Evolutionary conservation across 2,329 filamentous ascomycete species (phyloP).

Genomic region (Xylariaceae sp.): DNA sequence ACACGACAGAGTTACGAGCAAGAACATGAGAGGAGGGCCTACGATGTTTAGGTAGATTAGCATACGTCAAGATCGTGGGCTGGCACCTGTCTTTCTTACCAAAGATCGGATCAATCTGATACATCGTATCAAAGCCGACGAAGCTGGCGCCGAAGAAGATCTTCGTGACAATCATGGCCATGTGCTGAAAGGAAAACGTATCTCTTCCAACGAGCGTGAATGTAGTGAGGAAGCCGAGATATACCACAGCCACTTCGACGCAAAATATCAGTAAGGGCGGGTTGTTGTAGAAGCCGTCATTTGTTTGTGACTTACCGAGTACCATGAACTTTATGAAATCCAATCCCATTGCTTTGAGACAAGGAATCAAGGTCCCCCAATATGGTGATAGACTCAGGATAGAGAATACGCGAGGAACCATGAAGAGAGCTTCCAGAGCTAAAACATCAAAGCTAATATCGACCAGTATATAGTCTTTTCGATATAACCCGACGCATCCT

Average conservation of each 20-base stretch:
- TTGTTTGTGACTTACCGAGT: constrained; percentile 59
- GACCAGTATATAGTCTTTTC: constrained; percentile 56
- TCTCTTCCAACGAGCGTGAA: constrained; percentile 74
- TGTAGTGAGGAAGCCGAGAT: constrained; percentile 83
- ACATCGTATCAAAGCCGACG: constrained; percentile 66
- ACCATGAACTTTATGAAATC: constrained; percentile 74
- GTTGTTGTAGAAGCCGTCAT: not conserved
- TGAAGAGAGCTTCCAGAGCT: constrained; percentile 79
- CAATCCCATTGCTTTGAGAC: constrained; percentile 89
- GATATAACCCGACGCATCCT: constrained; percentile 63
- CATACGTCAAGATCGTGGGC: not conserved
- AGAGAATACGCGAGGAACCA: constrained; percentile 84
- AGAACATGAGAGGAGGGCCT: constrained; percentile 57
- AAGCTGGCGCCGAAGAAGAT: constrained; percentile 76
- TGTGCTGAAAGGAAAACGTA: constrained; percentile 56
- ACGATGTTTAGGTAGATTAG: constrained; percentile 6
- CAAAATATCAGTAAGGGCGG: constrained; percentile 4
- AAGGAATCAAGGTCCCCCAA: constrained; percentile 84
- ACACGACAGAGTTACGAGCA: constrained; percentile 72
- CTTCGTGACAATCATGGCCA: constrained; percentile 72
- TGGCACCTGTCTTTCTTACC: constrained; percentile 26
- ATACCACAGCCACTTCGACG: constrained; percentile 41
- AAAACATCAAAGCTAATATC: constrained; percentile 85
- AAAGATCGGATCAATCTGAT: constrained; percentile 53
- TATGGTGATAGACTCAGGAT: constrained; percentile 82